Evolutionary conservation across 352 stramenopile species (phyloP).

Genomic region (Phytophthora pluvialis): DNA sequence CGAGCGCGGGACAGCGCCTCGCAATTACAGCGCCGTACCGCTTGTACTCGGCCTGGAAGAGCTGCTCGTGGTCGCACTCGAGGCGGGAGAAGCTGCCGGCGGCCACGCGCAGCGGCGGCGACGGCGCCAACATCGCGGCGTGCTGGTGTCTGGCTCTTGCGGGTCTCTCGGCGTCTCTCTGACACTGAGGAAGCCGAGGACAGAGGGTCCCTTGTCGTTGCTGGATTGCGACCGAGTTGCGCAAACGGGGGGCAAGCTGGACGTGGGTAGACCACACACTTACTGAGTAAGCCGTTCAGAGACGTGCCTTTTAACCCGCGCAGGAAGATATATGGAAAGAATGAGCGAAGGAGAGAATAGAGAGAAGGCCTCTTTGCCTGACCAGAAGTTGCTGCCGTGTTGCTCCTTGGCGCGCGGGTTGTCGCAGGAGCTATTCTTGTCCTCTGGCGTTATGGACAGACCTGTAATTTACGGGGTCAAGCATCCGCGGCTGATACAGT

Average conservation of each 20-base stretch:
- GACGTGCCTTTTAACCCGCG: neutral
- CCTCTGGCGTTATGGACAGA: constrained; percentile 5
- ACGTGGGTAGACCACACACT: constrained; percentile 6
- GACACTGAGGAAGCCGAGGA: constrained; percentile 2
- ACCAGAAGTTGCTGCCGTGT: too few relatives aligned
- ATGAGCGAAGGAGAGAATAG: neutral
- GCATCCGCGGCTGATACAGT: neutral
- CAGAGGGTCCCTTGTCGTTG: constrained; percentile 4
- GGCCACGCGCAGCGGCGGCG: constrained; percentile 37
- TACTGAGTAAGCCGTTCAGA: neutral
- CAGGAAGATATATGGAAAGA: neutral
- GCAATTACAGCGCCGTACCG: constrained; percentile 34
- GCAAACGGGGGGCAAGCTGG: constrained; percentile 1
- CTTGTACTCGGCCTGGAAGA: constrained; percentile 77
- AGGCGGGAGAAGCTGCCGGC: constrained; percentile 56
- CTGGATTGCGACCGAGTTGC: neutral
- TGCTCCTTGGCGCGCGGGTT: neutral
- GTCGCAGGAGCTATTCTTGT: constrained; percentile 9
- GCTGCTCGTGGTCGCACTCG: constrained; percentile 67
- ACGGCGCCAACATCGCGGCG: constrained; percentile 1
- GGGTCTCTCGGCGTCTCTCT: constrained; percentile 5
- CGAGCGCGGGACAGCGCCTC: neutral
- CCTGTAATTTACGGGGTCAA: constrained; percentile 4
- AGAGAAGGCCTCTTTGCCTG: too few relatives aligned
- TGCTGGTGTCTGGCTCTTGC: neutral